Evolutionary conservation across 75 land plant species (phyloP), one percentile per base, ranked within the genome.

Genomic region (Pseudotsuga menziesii): DNA sequence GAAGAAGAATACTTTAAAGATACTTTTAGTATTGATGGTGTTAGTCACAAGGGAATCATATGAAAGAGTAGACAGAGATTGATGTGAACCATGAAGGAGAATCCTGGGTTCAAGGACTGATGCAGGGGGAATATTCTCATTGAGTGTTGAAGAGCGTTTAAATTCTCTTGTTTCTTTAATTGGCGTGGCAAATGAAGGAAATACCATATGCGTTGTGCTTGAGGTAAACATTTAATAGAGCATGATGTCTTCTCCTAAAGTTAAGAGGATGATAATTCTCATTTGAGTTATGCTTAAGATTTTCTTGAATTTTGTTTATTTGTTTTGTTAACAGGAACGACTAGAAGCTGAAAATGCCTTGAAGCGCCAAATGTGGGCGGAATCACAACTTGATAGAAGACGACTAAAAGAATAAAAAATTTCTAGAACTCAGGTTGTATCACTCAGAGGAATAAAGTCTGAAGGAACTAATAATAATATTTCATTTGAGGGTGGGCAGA

Each of bases 311-410:
- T 7, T 2, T 39, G 27, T n/a, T 70, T 7, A 36, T 52, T 72
- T 41, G 22, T 44, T 7, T 70, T 35, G 23, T 36, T 62, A 79
- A 52, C 82, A 96, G 97, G 95, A 92, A 44, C 90, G 99, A 17
- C 63, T 91, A 80, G 99, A 97, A 82, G 91, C 91, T 48, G 98
- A 93, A 39, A 93, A 79, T 86, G 89, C 98, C 35, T 81, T 97
- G 26, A 94, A 94, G 81, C 88, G 96, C 58, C 99, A 97, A 82
- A 89, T 97, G 93, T 97, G 93, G 99, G 92, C 94, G 61, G 99
- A 97, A 60, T 93, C 90, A 57, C 98, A 94, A 80, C 64, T 91
- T 17, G 99, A 97, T 72, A 94, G 91, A 80, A 81, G 88, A 61
- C 91, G 95, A n/a, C 57, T 87, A 57, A 97, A 89, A 79, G 99